Evolutionary conservation across 352 stramenopile species (phyloP), one percentile per base, ranked within the genome.

Genomic region (Plasmopara viticola): DNA sequence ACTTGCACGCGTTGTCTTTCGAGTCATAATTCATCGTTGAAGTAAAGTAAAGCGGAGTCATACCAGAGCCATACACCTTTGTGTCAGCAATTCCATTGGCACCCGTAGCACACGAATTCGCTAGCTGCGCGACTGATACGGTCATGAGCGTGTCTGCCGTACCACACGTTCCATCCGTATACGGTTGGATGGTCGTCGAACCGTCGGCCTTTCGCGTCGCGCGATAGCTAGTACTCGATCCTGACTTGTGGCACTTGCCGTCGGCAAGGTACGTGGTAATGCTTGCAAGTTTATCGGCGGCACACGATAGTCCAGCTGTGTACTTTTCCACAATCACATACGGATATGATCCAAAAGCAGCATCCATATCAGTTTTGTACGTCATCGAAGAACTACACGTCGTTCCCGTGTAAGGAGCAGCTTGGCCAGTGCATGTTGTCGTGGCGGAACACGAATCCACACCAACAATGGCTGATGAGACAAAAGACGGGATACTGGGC

Each of bases 191-290:
- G 9, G 10, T 37, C 6, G 33, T 30, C 6, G 53, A 54, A 31
- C 40, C 40, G 28, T 54, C 53, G 3, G n/a, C 20, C 0, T 35
- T 35, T 12, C 31, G 6, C 31, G 31, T 35, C 10, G 31, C 31
- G 10, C 31, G 31, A 35, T 35, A 35, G 10, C 31, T 35, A 12
- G 31, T 35, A 35, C 2, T 12, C 10, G 31, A 35, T 2, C 31
- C 10, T 8, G 31, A 12, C 31, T 35, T 35, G 31, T 35, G 31
- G 31, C 31, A 35, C 10, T 35, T 35, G 10, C 55, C 55, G 18
- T 62, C 55, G 0, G 55, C 55, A 15, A 58, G n/a, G 25, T 63
- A 63, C 14, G 41, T 40, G 12, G 30, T 44, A 6, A 53, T 50
- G 5, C 17, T 15, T 2, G 43, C 14, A 5, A 62, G 6, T 9